Evolutionary conservation across 805 yeast species (phyloP), one percentile per base, ranked within the genome.

Genomic region (Metschnikowia peoriensis): DNA sequence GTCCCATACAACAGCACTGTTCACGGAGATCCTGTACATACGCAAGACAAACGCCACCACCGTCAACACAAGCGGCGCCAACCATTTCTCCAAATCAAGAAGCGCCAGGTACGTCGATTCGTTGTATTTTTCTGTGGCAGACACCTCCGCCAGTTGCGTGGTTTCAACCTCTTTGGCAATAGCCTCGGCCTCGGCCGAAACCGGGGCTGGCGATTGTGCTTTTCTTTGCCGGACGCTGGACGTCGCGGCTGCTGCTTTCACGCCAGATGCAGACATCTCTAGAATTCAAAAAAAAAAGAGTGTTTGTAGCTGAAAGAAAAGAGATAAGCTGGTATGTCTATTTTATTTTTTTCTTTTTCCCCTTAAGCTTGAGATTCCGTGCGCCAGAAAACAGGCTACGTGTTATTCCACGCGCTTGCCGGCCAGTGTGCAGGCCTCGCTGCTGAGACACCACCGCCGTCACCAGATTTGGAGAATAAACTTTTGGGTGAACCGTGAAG

Each of bases 1-100:
- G 72, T 88, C 96, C 96, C 96, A 88, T 8, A 87, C 86, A 45
- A 88, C 93, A 50, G 75, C 77, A 47, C 79, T 67, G 52, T 83
- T 88, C 51, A 79, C 75, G 50, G 88, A 87, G 60, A 93, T 86
- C 56, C 79, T 76, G 72, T 88, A 85, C 68, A 91, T 82, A 61
- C 98, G 82, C 41, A 89, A 79, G 22, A 78, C 79, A 61, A 92
- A 87, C 9, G 94, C 84, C 16, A 86, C 57, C 1, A 79, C 53
- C 0, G 97, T 91, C 64, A 92, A 78, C 22, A 84, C 52, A 4
- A 86, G 60, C n/a, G 91, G 80, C 43, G 84, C 85, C 46, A 78
- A 56, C 53, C 74, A 71, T 51, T 77, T 72, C 55, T 72, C 73
- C 41, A 66, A 61, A 43, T 68, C 57, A 39, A 55, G 51, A 35